phyloP scores from a whole-genome alignment of 306 rosid species.

The Quercus suber region DNA sequence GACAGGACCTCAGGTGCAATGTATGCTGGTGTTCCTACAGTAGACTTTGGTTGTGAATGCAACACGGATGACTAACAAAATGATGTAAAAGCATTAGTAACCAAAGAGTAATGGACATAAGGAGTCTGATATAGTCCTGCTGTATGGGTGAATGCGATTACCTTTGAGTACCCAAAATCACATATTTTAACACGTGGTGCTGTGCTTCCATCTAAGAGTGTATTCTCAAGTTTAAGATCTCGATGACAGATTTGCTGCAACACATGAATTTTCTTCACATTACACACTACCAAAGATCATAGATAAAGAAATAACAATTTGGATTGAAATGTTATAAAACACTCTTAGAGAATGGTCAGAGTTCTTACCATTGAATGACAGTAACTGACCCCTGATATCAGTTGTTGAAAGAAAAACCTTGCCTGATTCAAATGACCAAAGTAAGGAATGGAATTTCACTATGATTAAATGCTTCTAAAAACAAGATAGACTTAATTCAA shows the following conservation, averaged over 20 bases:
- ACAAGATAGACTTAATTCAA: neutral
- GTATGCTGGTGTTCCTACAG: slow-evolving; percentile 89
- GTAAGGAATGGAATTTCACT: neutral
- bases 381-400: slow-evolving; percentile 85
- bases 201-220: slow-evolving; percentile 73
- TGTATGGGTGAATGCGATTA: slow-evolving; percentile 21
- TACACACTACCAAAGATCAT: slow-evolving; percentile 1
- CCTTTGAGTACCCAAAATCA: slow-evolving; percentile 92
- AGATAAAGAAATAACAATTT: neutral
- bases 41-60: slow-evolving; percentile 87
- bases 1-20: slow-evolving; percentile 89
- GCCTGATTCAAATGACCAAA: slow-evolving; percentile 56
- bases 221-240: slow-evolving; percentile 89
- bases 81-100: slow-evolving; percentile 14
- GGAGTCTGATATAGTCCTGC: neutral
- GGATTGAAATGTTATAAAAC: slow-evolving; percentile 5
- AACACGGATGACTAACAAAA: slow-evolving; percentile 60
- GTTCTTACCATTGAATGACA: slow-evolving; percentile 80
- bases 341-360: neutral
- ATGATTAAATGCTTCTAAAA: neutral
- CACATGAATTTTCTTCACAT: slow-evolving; percentile 12
- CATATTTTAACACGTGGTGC: slow-evolving; percentile 79
- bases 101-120: slow-evolving; percentile 20
- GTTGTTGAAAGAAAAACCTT: slow-evolving; percentile 88
- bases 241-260: slow-evolving; percentile 85